A percentile compares a stretch with the other conserved stretches of the same genome.
phyloP scores from a whole-genome alignment of 805 yeast species.

The Schizosaccharomyces lindneri region DNA sequence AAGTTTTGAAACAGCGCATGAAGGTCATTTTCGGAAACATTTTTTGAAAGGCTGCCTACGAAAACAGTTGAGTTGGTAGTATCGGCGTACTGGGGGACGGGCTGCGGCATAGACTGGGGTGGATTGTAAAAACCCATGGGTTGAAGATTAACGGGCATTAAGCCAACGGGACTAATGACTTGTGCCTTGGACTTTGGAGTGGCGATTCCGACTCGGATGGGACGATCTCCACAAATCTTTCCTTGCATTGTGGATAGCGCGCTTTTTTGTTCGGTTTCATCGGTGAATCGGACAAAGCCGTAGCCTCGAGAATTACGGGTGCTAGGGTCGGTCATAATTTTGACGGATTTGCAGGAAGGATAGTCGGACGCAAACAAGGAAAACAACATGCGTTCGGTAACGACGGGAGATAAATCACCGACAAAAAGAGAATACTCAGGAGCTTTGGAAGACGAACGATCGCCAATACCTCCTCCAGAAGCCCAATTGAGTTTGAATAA shows the following conservation, averaged over 20 bases:
- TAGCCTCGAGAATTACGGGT: conserved; percentile 59
- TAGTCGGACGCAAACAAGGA: conserved; percentile 44
- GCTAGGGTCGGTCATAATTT: conserved; percentile 48
- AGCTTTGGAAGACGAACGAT: conserved; percentile 11
- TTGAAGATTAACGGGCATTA: conserved; percentile 12
- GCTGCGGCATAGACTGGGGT: conserved; percentile 14
- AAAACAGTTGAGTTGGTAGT: conserved; percentile 57
- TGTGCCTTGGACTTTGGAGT: conserved; percentile 23
- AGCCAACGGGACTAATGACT: conserved; percentile 7
- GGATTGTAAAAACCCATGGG: conserved; percentile 14
- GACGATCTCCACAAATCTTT: conserved; percentile 38
- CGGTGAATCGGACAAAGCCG: conserved; percentile 63
- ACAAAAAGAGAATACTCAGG: conserved; percentile 52
- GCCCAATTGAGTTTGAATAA: conserved; percentile 64
- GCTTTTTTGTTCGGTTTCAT: conserved; percentile 39
- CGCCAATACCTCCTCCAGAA: conserved; percentile 23
- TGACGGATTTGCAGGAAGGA: conserved; percentile 51
- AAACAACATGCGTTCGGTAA: conserved; percentile 38
- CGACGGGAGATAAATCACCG: conserved; percentile 57
- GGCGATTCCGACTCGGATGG: conserved; percentile 55
- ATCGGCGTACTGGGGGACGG: conserved; percentile 30
- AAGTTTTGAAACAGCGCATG: conserved; percentile 34
- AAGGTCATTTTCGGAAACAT: conserved; percentile 36
- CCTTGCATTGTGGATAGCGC: conserved; percentile 72
- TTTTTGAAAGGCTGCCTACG: conserved; percentile 37